Base-by-base conservation (phyloP, 169 alveolate species). In the Eimeria mitis region DNA sequence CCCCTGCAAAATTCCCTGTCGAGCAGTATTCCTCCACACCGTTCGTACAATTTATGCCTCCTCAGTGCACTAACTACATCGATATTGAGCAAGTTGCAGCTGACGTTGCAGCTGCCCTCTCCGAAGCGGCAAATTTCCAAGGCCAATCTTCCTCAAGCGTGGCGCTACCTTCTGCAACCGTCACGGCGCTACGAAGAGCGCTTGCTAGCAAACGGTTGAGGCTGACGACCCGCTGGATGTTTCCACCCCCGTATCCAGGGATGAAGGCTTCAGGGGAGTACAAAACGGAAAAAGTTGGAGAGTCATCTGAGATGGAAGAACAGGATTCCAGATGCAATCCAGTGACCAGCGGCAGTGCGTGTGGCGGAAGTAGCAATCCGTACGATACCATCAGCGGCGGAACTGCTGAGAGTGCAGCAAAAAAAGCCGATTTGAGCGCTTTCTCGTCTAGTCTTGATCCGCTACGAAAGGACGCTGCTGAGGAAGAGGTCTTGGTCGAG, bases 401-500 rank as follows among this genome's bases (percentile, higher is more conserved):
- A 49, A 13, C 16, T n/a, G 68, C 44, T 49, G 88, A 44, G 44
- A n/a, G 8, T 0, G 44, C 42, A 28, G 70, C 9, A 19, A 16
- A 16, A 47, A 1, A 78, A 8, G 25, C 88, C 4, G 25, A 49
- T 31, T 47, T 28, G 37, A 11, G 70, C 44, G 28, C 19, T 49
- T 14, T n/a, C 47, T 4, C 65, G 28, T 49, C 47, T 52, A 11
- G 49, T 1, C n/a, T 25, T 11, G 14, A 83, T 23, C 4, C 73
- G 34, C 56, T 49, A 34, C 42, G 21, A 63, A 63, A 25, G 49
- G 47, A 28, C 13, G 92, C 92, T 31, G 81, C 83, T 7, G 92
- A 87, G 42, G 81, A 87, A 42, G 92, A 87, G 63, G 92, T 87
- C 7, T 54, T 87, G 59, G 92, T 87, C 34, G 92, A 87, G 44